Evolutionary conservation across 768 basidiomycete species (phyloP), one percentile per base, ranked within the genome.

Genomic region (Pleurotus pulmonarius): DNA sequence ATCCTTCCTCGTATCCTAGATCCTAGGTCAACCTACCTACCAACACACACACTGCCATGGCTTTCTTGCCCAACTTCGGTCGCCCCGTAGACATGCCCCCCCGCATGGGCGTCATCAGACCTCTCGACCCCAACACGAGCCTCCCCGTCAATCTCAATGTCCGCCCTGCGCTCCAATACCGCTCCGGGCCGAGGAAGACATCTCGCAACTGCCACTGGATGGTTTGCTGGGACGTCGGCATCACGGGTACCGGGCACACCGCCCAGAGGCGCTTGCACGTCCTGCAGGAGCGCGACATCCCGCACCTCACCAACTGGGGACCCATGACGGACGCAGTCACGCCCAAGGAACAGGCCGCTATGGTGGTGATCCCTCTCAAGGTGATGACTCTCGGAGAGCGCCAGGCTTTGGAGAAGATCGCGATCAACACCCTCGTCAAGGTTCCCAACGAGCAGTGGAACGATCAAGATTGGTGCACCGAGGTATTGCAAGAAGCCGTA

Each of bases 291-390:
- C 22, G 15, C n/a, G 26, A 15, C n/a, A n/a, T 34, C 48, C 15
- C 29, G 16, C 43, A 44, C 43, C 48, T 49, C 15, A 49, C 48
- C 26, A 49, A 34, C 48, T 49, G 48, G 48, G 48, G 48, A 3
- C 25, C 48, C 15, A 15, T 49, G 7, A 49, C 48, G 5, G 48
- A 34, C 22, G 48, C 48, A 8, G 26, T 18, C 25, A 37, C 29
- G 3, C 25, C 4, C 9, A 34, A 34, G n/a, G 26, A 18, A n/a
- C 24, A 24, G 29, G n/a, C 34, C n/a, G 16, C 16, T 3, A 37
- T n/a, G 15, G n/a, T 24, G 5, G 18, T 49, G n/a, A 49, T 34
- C 13, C 43, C 43, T 2, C 6, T 49, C 25, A 37, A 29, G 48
- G n/a, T 5, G 5, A 34, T 49, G 48, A 29, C 26, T 16, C 15